phyloP scores from a whole-genome alignment of 805 yeast species.

The Candida sanyiensis region DNA sequence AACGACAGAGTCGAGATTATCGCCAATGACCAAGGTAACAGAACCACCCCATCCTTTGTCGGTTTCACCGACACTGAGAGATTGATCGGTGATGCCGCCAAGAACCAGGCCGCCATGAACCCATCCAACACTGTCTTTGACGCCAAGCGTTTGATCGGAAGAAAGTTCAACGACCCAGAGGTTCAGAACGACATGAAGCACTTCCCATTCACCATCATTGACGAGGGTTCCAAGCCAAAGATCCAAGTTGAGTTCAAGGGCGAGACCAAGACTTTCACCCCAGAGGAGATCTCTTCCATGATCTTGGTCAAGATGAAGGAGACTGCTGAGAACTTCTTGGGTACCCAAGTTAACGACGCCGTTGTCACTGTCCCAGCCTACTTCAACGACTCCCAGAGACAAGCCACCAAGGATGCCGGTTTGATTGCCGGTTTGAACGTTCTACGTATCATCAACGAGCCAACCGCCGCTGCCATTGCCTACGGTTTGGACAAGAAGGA shows the following conservation, averaged over 20 bases:
- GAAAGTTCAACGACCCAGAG: constrained; percentile 74
- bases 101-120: constrained; percentile 95
- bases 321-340: constrained; percentile 16
- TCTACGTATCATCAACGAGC: constrained; percentile 12
- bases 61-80: constrained; percentile 88
- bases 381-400: constrained; percentile 13
- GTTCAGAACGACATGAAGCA: constrained; percentile 75
- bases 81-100: constrained; percentile 43
- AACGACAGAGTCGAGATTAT: constrained; percentile 91
- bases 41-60: constrained; percentile 94
- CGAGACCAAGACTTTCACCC: constrained; percentile 81
- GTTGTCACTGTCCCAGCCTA: constrained; percentile 30
- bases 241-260: constrained; percentile 37
- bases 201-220: constrained; percentile 75
- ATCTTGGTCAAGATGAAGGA: constrained; percentile 81
- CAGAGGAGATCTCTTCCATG: constrained; percentile 94
- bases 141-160: constrained; percentile 90
- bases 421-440: constrained; percentile 12
- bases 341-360: constrained; percentile 16
- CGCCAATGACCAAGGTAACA: constrained; percentile 97
- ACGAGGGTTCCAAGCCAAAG: constrained; percentile 70
- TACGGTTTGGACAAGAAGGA: constrained; percentile 79
- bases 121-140: constrained; percentile 87
- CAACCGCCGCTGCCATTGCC: constrained; percentile 90
- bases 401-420: constrained; percentile 15